Base-by-base conservation (phyloP, 2,329 filamentous ascomycete species). In the Fusarium nelsonii region DNA sequence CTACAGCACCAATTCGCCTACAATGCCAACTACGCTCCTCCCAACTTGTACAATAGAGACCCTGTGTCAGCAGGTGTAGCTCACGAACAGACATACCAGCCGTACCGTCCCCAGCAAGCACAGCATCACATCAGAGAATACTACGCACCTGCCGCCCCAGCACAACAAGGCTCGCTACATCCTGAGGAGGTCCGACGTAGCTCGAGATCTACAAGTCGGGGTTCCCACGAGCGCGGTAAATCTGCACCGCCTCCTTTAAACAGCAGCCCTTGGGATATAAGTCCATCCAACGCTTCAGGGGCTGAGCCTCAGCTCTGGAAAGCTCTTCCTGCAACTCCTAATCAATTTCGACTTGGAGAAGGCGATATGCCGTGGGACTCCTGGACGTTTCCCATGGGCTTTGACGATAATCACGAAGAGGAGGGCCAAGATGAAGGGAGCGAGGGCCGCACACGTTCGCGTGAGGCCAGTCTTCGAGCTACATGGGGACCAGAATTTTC, bases 211-310 rank as follows among this genome's bases (percentile, higher is more conserved):
- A 60, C 65, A 40, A 71, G 63, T 36, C 63, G 74, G 8, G 60
- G 67, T 37, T 78, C 79, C 10, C 79, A 82, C 48, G 82, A 83
- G 54, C 80, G 84, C 32, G 84, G 84, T 26, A 79, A 78, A 28
- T 86, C 84, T 5, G 84, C 84, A 8, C 84, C 84, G 15, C 83
- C 84, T 4, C 82, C 81, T 0, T 75, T 83, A 45, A 83, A 81
- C 46, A 81, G 82, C 23, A 83, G 80, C 58, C 83, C 82, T 1
- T 85, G 84, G 84, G 81, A 84, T 57, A 77, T 78, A 7, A 75
- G 76, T 18, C 70, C 76, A 6, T 75, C 74, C 32, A 53, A 49
- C 34, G 52, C 71, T 41, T 52, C 48, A 32, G 63, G 39, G 51
- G 73, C 67, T 23, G 69, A 68, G 26, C 63, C 41, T 36, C 63